Evolutionary conservation across 495 filamentous ascomycete genomes (phyloP).

Genomic region (Trichoderma erinaceum): DNA sequence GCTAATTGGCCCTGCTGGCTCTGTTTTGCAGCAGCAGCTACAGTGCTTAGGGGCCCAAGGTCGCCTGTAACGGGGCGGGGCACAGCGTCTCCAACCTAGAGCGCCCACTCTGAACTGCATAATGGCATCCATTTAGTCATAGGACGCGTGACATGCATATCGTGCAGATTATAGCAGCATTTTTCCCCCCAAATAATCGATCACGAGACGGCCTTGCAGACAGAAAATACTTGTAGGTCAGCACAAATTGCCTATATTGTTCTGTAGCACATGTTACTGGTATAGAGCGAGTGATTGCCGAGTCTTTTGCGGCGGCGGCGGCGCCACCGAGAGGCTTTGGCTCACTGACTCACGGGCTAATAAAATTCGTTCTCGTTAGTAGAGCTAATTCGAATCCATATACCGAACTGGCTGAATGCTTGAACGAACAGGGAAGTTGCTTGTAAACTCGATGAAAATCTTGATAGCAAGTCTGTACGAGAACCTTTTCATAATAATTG

Average conservation of each 20-base stretch:
- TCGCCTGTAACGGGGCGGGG: not conserved
- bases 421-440: too few species aligned
- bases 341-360: not conserved
- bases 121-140: not conserved
- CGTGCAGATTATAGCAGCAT: not conserved
- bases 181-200: not conserved
- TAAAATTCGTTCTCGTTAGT: not conserved
- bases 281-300: not conserved
- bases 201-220: slow-evolving; percentile 1
- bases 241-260: not conserved
- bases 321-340: slow-evolving; percentile 3
- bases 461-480: not conserved
- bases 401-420: too few species aligned
- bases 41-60: not conserved
- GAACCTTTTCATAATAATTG: too few species aligned
- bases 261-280: not conserved
- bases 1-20: slow-evolving; percentile 2
- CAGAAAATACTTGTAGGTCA: not conserved
- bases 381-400: too few species aligned
- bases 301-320: not conserved
- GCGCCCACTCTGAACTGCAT: slow-evolving; percentile 8
- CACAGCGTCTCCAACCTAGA: not conserved
- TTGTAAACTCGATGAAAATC: too few species aligned
- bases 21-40: slow-evolving; percentile 4
- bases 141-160: slow-evolving; percentile 11